Conservation (phyloP, 345 rosid genomes). For the Acer yangbiense region DNA sequence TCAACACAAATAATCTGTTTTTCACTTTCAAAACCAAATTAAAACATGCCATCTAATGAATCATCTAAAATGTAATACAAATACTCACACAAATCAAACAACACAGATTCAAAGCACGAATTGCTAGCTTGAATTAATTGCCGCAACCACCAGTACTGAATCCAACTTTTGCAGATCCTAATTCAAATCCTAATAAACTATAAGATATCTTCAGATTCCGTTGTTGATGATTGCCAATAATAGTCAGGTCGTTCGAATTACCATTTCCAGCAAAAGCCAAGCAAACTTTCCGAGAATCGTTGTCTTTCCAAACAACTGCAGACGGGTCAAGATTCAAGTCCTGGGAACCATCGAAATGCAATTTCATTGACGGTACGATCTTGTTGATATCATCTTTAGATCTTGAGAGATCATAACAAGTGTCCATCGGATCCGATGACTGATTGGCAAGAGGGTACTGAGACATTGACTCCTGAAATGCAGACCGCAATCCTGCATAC, state of each 20-base stretch:
- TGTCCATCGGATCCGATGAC: background rate
- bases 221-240: slow-evolving; percentile 36
- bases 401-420: slow-evolving; percentile 30
- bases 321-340: slow-evolving; percentile 26
- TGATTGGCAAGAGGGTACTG: background rate
- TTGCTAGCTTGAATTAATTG: background rate
- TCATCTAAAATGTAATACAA: too few species aligned
- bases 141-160: background rate
- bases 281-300: slow-evolving; percentile 25
- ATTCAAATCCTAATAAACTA: background rate
- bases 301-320: slow-evolving; percentile 14
- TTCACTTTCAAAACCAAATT: background rate
- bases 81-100: background rate
- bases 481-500: slow-evolving; percentile 16
- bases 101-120: background rate
- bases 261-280: slow-evolving; percentile 28
- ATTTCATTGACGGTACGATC: slow-evolving; percentile 19
- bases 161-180: background rate
- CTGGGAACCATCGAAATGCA: slow-evolving; percentile 25
- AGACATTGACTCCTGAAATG: slow-evolving; percentile 24
- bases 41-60: background rate
- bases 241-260: background rate
- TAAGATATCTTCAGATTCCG: slow-evolving; percentile 15
- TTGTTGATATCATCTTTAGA: background rate
- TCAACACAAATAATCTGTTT: background rate